Percentiles rank a stretch among this genome's conserved stretches.
Evolutionary conservation across 805 yeast genomes (phyloP).

Genomic region (Zygoascus biomembranicola): DNA sequence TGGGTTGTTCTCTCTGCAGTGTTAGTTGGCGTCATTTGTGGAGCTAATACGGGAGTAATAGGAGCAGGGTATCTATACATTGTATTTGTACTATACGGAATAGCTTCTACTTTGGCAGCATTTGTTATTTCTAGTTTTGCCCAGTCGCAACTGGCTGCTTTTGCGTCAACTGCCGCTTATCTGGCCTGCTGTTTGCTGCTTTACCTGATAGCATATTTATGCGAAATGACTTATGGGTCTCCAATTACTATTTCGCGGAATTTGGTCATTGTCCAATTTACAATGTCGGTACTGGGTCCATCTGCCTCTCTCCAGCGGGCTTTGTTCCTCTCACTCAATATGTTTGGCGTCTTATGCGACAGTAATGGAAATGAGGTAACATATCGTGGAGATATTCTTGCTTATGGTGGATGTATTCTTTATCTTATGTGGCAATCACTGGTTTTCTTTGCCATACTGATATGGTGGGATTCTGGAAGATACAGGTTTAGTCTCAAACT

Average conservation of each 20-base stretch:
- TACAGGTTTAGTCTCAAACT: conserved; percentile 15
- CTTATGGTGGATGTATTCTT: conserved; percentile 30
- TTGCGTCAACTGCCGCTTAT: conserved; percentile 28
- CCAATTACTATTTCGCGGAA: conserved; percentile 20
- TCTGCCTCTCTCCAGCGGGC: conserved; percentile 24
- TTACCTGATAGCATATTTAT: conserved; percentile 26
- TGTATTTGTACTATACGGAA: conserved; percentile 25
- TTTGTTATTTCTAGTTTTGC: conserved; percentile 27
- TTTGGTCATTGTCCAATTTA: conserved; percentile 22
- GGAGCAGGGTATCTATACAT: conserved; percentile 28
- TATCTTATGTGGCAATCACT: conserved; percentile 25
- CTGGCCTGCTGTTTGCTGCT: conserved; percentile 27
- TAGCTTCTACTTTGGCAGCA: conserved; percentile 23
- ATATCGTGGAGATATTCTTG: conserved; percentile 25
- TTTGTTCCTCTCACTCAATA: conserved; percentile 25
- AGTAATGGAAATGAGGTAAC: conserved; percentile 16
- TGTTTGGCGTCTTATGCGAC: conserved; percentile 28
- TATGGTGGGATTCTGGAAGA: conserved; percentile 31
- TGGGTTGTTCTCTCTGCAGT: conserved; percentile 21
- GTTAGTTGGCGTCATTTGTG: conserved; percentile 23
- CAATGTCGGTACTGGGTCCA: conserved; percentile 25
- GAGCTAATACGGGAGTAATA: conserved; percentile 16
- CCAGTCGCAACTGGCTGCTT: conserved; percentile 31
- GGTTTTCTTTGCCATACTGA: conserved; percentile 16
- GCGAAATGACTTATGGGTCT: conserved; percentile 25